Evolutionary conservation across 1,284 basidiomycete genomes (phyloP).

Genomic region (Irpex lacteus): DNA sequence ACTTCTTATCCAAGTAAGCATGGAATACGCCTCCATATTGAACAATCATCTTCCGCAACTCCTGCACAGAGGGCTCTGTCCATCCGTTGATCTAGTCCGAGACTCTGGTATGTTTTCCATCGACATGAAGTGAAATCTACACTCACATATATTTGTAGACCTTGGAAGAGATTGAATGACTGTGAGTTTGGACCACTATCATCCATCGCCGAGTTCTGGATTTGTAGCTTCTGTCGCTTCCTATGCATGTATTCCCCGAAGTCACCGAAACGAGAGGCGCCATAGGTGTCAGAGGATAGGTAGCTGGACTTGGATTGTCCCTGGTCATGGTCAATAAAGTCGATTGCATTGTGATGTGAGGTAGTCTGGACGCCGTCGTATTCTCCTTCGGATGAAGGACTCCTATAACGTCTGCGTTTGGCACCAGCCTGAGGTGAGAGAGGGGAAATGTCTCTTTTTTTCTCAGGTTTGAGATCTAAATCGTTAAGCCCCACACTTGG

Average conservation of each 20-base stretch:
- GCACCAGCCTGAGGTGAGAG: conserved; percentile 14
- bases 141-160: conserved; percentile 76
- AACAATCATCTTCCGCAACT: conserved; percentile 78
- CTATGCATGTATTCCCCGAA: conserved; percentile 87
- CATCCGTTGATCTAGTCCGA: conserved; percentile 79
- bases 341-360: conserved; percentile 17
- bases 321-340: conserved; percentile 18
- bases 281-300: conserved; percentile 55
- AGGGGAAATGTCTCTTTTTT: background rate
- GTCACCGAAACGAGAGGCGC: conserved; percentile 77
- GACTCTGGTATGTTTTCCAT: too few species aligned
- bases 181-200: conserved; percentile 19
- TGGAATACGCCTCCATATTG: conserved; percentile 83
- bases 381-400: conserved; percentile 5
- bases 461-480: too few species aligned
- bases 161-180: conserved; percentile 55
- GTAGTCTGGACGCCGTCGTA: conserved; percentile 20
- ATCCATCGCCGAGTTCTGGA: conserved; percentile 73
- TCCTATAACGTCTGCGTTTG: conserved; percentile 21
- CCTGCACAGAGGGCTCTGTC: conserved; percentile 86
- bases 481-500: too few species aligned
- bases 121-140: background rate
- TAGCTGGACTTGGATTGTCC: conserved; percentile 16
- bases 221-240: conserved; percentile 88
- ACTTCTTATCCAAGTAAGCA: conserved; percentile 81